Evolutionary conservation across 768 basidiomycete genomes (phyloP), one percentile per base, ranked within the genome.

Genomic region (Suillus placidus): DNA sequence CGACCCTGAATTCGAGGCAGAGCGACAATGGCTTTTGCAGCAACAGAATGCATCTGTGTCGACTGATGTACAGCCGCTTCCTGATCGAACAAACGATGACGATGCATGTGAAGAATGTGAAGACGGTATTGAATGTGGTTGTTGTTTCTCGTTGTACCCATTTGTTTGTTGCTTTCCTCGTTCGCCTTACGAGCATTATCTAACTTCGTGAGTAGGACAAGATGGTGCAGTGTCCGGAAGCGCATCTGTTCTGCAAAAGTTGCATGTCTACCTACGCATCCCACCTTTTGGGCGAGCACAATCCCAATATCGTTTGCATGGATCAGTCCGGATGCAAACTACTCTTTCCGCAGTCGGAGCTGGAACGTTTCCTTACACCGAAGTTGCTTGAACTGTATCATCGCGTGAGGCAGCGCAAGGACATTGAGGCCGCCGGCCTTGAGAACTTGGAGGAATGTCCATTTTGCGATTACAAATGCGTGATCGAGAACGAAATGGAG

Each of bases 361-460:
- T 97, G 12, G 76, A 74, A 37, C 87, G 91, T 1, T 84, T 91
- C 70, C 84, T 97, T 7, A 78, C 88, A 1, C 74, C 78, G 5
- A 93, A 91, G 73, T 82, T 93, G 6, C 80, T 91, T 67, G 81
- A 79, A 34, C 80, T 95, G 13, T 95, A 91, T 70, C 86, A 91
- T 64, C 84, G 90, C 35, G 85, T 95, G 35, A 86, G 86, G 68
- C 91, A 92, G 72, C 85, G 85, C 43, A 90, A 92, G 73, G 92
- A 94, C 69, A 86, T 97, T 38, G 87, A 90, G 64, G 86, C 84
- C 0, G 95, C 95, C 20, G 87, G 83, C 2, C 72, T 97, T 42
- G 92, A 93, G 55, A 88, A 87, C 6, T 80, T 97, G 14, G 94
- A 95, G 75, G 91, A 91, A 70, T 97, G 95, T 74, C 95, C 95